These are phyloP conservation scores for Lecanicillium sp. DNA, from an alignment of 2,329 filamentous ascomycete species.

Conservation along the genomic window DNA sequence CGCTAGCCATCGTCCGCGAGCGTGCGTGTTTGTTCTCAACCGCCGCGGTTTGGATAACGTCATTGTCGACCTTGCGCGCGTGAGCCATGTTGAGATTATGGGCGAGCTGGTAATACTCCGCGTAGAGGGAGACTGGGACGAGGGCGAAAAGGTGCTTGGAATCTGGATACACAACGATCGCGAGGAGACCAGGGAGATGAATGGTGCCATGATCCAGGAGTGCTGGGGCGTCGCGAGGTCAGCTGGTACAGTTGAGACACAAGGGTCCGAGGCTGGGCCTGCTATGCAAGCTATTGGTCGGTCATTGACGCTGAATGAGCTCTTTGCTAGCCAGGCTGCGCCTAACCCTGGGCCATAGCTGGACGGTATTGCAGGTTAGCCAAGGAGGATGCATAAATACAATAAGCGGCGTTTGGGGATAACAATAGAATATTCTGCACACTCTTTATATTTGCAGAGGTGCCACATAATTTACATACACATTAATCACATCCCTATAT, in stretches of 20 bases:
- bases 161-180: slow-evolving; percentile 47
- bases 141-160: slow-evolving; percentile 36
- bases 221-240: slow-evolving; percentile 31
- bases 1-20: slow-evolving; percentile 25
- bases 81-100: slow-evolving; percentile 55
- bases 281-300: slow-evolving; percentile 36
- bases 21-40: slow-evolving; percentile 66
- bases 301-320: slow-evolving; percentile 34
- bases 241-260: slow-evolving; percentile 18
- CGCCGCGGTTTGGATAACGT: slow-evolving; percentile 64
- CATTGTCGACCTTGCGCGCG: slow-evolving; percentile 52
- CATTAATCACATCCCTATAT: too few relatives aligned
- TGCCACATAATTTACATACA: too few relatives aligned
- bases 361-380: not conserved
- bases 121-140: slow-evolving; percentile 25
- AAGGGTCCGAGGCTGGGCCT: slow-evolving; percentile 27
- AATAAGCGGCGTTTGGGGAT: not conserved
- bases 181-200: slow-evolving; percentile 33
- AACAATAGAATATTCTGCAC: too few relatives aligned
- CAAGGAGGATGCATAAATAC: too few relatives aligned
- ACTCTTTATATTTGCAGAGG: too few relatives aligned
- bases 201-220: slow-evolving; percentile 32
- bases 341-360: slow-evolving; percentile 8
- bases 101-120: slow-evolving; percentile 45
- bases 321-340: slow-evolving; percentile 30